These are phyloP conservation scores for Fragilaria radians DNA, from an alignment of 108 stramenopile genomes.

Conservation along the genomic window DNA sequence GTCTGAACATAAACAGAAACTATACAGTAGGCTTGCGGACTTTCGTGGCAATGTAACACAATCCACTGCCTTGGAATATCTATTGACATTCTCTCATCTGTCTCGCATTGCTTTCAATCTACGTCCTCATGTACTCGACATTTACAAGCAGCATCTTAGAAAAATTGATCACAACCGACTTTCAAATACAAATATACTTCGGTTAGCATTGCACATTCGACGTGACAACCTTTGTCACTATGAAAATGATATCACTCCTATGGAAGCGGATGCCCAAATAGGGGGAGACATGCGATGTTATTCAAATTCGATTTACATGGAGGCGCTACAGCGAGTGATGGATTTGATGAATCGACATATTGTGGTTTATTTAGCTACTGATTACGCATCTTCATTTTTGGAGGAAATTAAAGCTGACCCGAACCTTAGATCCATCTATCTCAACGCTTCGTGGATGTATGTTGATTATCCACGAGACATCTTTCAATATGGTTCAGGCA, in stretches of 20 bases:
- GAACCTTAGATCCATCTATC: constrained; percentile 2
- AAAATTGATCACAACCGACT: background rate
- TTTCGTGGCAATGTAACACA: background rate
- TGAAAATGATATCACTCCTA: background rate
- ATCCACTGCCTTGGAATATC: constrained; percentile 7
- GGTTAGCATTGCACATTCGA: constrained; percentile 14
- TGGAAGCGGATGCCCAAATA: constrained; percentile 12
- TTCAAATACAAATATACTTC: background rate
- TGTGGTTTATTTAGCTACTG: constrained; percentile 20
- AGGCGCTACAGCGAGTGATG: constrained; percentile 9
- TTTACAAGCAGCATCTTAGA: constrained; percentile 6
- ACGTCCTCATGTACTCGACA: constrained; percentile 9
- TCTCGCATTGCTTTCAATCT: constrained; percentile 15
- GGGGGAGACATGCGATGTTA: constrained; percentile 9
- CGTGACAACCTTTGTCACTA: constrained; percentile 24
- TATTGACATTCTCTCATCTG: constrained; percentile 16
- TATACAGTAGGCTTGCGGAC: background rate
- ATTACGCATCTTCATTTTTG: constrained; percentile 7
- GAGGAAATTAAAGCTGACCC: constrained; percentile 14
- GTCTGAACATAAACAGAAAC: background rate
- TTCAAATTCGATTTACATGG: constrained; percentile 6
- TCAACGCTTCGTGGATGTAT: constrained; percentile 10
- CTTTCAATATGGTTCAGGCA: constrained; percentile 2
- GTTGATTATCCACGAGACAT: constrained; percentile 8
- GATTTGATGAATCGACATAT: constrained; percentile 8